These are phyloP conservation scores for Torulaspora globosa DNA, from an alignment of 1,139 yeast genomes.

Conservation along the genomic window DNA sequence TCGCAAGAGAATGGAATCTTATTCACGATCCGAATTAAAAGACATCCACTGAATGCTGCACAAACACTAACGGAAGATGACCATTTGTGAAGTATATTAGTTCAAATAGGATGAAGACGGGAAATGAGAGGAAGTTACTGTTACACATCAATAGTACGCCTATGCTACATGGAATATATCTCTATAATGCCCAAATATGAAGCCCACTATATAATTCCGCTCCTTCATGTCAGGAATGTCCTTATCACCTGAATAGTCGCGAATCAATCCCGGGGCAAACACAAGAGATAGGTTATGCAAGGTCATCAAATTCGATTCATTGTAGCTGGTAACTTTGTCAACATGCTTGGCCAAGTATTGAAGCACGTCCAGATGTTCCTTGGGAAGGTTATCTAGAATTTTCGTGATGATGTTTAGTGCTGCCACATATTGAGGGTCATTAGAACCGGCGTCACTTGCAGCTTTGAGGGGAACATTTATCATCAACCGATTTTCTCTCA, in stretches of 20 bases:
- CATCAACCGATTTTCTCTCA: constrained; percentile 40
- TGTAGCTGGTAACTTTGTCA: constrained; percentile 48
- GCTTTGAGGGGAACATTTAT: constrained; percentile 21
- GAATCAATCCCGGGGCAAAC: constrained; percentile 88
- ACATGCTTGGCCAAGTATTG: constrained; percentile 60
- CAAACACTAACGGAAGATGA: no score
- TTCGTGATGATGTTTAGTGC: constrained; percentile 38
- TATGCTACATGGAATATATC: constrained; percentile 14
- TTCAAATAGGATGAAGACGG: not conserved
- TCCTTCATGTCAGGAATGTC: constrained; percentile 85
- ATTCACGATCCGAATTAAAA: constrained; percentile 60
- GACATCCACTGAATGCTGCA: constrained; percentile 45
- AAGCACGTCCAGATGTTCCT: constrained; percentile 61
- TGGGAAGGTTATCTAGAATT: constrained; percentile 51
- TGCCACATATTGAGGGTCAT: constrained; percentile 9
- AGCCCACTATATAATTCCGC: constrained; percentile 75
- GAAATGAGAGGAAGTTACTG: not conserved
- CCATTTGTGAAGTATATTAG: not conserved
- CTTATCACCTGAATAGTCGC: constrained; percentile 75
- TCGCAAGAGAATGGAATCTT: constrained; percentile 65
- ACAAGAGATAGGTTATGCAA: constrained; percentile 81
- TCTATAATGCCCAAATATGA: constrained; percentile 53
- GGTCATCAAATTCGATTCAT: constrained; percentile 66
- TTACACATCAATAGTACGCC: not conserved
- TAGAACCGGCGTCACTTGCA: constrained; percentile 3